These are phyloP conservation scores for Alternaria brassicicola DNA, from an alignment of 2,329 filamentous ascomycete species.

Conservation along the genomic window DNA sequence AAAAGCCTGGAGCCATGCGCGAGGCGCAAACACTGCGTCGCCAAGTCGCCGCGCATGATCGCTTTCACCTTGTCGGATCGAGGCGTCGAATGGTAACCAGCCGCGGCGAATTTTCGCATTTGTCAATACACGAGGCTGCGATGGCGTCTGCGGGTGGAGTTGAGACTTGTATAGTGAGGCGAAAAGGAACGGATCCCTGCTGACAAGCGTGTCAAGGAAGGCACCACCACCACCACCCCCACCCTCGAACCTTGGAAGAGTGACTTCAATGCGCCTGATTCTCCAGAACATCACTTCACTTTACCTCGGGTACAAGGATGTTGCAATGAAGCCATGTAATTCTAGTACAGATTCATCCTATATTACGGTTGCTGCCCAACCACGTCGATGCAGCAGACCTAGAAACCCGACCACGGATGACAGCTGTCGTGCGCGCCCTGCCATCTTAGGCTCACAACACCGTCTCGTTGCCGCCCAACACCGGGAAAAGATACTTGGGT, in stretches of 20 bases:
- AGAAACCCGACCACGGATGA: slow-evolving; percentile 26
- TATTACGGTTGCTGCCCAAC: slow-evolving; percentile 35
- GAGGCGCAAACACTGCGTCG: slow-evolving; percentile 7
- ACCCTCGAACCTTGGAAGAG: slow-evolving; percentile 3
- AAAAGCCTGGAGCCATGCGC: slow-evolving; percentile 9
- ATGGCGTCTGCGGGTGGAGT: slow-evolving; percentile 10
- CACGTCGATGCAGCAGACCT: slow-evolving; percentile 6
- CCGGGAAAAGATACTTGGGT: slow-evolving; percentile 5
- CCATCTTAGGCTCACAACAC: slow-evolving; percentile 20
- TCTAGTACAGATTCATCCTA: slow-evolving; percentile 27
- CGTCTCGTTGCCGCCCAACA: slow-evolving; percentile 32
- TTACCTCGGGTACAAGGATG: slow-evolving; percentile 4
- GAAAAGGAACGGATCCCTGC: slow-evolving; percentile 16
- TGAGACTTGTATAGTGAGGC: slow-evolving; percentile 20
- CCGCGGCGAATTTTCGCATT: slow-evolving; percentile 3
- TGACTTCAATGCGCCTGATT: slow-evolving; percentile 15
- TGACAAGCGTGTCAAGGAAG: slow-evolving; percentile 2
- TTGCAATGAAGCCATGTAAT: slow-evolving; percentile 22
- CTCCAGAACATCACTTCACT: slow-evolving; percentile 1
- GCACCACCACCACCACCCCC: no score
- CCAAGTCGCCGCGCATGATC: slow-evolving; percentile 13
- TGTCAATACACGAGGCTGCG: slow-evolving; percentile 21
- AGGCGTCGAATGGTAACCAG: slow-evolving; percentile 1
- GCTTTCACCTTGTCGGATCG: slow-evolving; percentile 2
- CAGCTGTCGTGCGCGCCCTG: slow-evolving; percentile 27